phyloP scores from a whole-genome alignment of 2,329 filamentous ascomycete species.

The Pestalotiopsis sp. region DNA sequence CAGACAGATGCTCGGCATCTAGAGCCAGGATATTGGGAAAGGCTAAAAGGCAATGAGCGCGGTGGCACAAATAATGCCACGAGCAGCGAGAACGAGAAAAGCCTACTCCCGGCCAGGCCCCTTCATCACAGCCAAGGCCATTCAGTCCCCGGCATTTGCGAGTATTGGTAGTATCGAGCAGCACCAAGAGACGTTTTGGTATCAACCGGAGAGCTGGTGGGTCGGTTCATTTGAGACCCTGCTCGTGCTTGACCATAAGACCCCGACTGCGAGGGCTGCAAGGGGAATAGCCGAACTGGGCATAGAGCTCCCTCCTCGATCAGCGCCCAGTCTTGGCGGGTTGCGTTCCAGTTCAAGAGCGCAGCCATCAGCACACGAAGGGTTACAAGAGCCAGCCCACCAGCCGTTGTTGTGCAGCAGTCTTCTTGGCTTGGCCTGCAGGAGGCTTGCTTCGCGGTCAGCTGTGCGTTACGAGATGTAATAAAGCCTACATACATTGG shows the following conservation, averaged over 20 bases:
- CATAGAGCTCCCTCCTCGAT: neutral
- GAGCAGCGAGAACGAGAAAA: neutral
- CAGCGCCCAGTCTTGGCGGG: neutral
- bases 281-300: constrained; percentile 15
- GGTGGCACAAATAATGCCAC: neutral
- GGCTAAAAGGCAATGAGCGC: neutral
- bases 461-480: neutral
- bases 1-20: neutral
- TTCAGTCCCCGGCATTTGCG: neutral
- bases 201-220: constrained; percentile 17
- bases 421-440: neutral
- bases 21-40: neutral
- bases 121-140: neutral
- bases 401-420: neutral
- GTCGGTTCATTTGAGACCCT: constrained; percentile 27
- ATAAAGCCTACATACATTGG: neutral
- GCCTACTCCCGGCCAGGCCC: neutral
- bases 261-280: neutral
- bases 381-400: neutral
- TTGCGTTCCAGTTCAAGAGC: neutral
- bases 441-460: neutral
- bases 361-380: neutral
- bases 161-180: neutral
- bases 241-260: constrained; percentile 15
- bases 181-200: neutral